Percentiles rank a stretch among this genome's conserved stretches.
Conservation (phyloP, 352 stramenopile genomes). For the Pythium coloratum region DNA sequence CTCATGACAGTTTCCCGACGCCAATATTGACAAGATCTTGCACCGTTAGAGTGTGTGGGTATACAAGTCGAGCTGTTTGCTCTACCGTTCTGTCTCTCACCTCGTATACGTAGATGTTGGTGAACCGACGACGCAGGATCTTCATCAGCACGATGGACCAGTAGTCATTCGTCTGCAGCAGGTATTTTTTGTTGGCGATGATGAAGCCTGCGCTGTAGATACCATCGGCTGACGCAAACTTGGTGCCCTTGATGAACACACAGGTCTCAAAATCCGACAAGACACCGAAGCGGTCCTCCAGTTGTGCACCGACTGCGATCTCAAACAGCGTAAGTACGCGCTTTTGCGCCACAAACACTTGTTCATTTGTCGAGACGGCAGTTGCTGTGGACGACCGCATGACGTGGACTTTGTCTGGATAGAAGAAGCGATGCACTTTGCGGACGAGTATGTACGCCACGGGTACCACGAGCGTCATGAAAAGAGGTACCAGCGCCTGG, state of each 20-base stretch:
- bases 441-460: constrained; percentile 4
- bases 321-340: constrained; percentile 14
- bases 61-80: constrained; percentile 29
- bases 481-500: background rate
- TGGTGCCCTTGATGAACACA: constrained; percentile 34
- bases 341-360: background rate
- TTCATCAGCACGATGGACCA: constrained; percentile 47
- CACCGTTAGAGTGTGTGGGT: constrained; percentile 30
- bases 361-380: background rate
- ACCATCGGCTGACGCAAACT: constrained; percentile 38
- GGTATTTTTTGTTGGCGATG: constrained; percentile 49
- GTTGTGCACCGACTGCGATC: constrained; percentile 11
- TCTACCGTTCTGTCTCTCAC: constrained; percentile 26
- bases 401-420: constrained; percentile 1
- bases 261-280: constrained; percentile 47
- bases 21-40: constrained; percentile 26
- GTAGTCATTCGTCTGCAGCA: constrained; percentile 47
- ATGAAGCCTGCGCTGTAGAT: constrained; percentile 67
- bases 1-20: constrained; percentile 31
- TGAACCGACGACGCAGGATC: constrained; percentile 35
- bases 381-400: background rate
- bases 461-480: background rate
- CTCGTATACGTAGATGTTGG: constrained; percentile 43
- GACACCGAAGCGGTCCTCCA: constrained; percentile 25
- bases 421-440: constrained; percentile 26